Evolutionary conservation across 2,329 filamentous ascomycete genomes (phyloP).

Genomic region (Hymenoscyphus fructigenus): DNA sequence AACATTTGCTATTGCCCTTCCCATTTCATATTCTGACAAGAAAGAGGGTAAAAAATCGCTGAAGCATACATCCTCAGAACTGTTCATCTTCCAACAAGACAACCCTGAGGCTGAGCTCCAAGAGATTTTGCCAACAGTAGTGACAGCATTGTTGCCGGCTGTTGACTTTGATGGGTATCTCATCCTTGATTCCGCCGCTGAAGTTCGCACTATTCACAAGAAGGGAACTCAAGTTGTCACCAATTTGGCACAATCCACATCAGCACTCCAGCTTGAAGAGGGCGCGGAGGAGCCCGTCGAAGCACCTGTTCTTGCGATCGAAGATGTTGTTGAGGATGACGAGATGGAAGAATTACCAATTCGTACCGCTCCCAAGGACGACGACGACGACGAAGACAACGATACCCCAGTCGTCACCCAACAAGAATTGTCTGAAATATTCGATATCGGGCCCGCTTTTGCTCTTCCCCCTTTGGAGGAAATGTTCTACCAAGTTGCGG

Average conservation of each 20-base stretch:
- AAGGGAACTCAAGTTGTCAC: slow-evolving; percentile 55
- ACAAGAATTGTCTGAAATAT: slow-evolving; percentile 67
- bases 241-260: slow-evolving; percentile 56
- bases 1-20: slow-evolving; percentile 64
- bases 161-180: slow-evolving; percentile 69
- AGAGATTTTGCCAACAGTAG: slow-evolving; percentile 54
- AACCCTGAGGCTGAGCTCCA: slow-evolving; percentile 58
- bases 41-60: slow-evolving; percentile 32
- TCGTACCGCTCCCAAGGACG: slow-evolving; percentile 40
- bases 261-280: slow-evolving; percentile 38
- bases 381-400: slow-evolving; percentile 50
- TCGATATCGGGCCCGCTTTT: slow-evolving; percentile 67
- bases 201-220: slow-evolving; percentile 64
- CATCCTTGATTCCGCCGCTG: slow-evolving; percentile 71
- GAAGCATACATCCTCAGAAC: slow-evolving; percentile 46
- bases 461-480: slow-evolving; percentile 71
- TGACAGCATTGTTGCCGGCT: slow-evolving; percentile 67
- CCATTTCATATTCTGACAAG: slow-evolving; percentile 19
- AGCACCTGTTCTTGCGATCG: slow-evolving; percentile 23
- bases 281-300: slow-evolving; percentile 31
- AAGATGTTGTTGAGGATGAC: slow-evolving; percentile 35
- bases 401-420: slow-evolving; percentile 63
- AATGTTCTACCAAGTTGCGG: slow-evolving; percentile 71
- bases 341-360: slow-evolving; percentile 29
- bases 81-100: slow-evolving; percentile 67